Base-by-base conservation (phyloP, 2,329 filamentous ascomycete genomes). In the Fusarium caatingaense region DNA sequence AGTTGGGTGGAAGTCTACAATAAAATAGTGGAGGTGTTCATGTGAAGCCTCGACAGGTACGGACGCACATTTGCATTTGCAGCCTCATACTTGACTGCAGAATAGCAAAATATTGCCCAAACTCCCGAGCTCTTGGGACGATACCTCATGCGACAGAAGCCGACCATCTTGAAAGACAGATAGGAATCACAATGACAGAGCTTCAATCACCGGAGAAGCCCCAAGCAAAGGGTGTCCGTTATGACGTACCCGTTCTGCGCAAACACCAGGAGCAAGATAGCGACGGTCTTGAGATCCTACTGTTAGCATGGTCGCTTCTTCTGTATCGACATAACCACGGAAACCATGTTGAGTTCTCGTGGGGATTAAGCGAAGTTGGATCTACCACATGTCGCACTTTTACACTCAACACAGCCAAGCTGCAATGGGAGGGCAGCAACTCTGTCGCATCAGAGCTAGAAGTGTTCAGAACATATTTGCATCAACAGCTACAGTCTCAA, bases 231-330 rank as follows among this genome's bases (percentile, higher is more conserved):
- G 65, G 63, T 13, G 40, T 68, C 28, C 63, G 68, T 2, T 72
- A 69, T 58, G 66, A 74, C 49, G 65, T 74, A 56, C 68, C 72
- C 1, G 42, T 59, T 15, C 70, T 74, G 34, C 60, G 50, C 27
- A 60, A 55, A 55, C 61, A 57, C 45, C 58, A 56, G 13, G 54
- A 48, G 32, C 60, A 64, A 51, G 50, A 64, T 48, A 49, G 46
- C 49, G 27, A 55, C 27, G 63, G 71, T 11, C 54, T 74, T 13
- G 72, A 74, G 15, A 60, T 48, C 7, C 47, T 74, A 41, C 32
- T 74, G 53, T 54, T 74, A 57, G 72, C 68, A 18, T 74, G 72
- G 72, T 32, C 70, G 4, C 72, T 74, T 25, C 72, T 73, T 21
- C 53, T 74, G 5, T 74, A 74, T 20, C 70, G 72, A 8, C 64